Evolutionary conservation across 2,329 filamentous ascomycete genomes (phyloP).

Genomic region (Phyllosticta citriasiana): DNA sequence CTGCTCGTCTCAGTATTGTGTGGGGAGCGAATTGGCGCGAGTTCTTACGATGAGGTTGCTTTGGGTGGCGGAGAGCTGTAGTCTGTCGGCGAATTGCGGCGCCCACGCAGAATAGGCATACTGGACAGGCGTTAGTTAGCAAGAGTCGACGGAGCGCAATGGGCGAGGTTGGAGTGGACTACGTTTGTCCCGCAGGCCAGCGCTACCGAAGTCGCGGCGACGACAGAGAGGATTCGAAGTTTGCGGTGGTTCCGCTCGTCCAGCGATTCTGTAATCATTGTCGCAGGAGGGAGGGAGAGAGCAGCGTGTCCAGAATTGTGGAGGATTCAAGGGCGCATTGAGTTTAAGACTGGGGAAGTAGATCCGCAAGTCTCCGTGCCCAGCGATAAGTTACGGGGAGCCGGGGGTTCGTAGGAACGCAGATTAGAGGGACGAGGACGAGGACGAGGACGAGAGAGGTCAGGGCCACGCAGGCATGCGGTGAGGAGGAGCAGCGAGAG

Average conservation of each 20-base stretch:
- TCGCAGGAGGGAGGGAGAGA: background rate
- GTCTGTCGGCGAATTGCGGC: constrained; percentile 80
- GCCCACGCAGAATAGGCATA: constrained; percentile 99
- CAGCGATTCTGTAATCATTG: constrained; percentile 11
- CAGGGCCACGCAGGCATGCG: background rate
- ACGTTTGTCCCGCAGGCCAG: constrained; percentile 92
- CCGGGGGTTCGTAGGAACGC: background rate
- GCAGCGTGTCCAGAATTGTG: background rate
- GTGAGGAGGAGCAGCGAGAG: background rate
- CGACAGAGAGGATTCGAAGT: constrained; percentile 69
- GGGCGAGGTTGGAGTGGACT: constrained; percentile 21
- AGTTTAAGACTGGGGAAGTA: background rate
- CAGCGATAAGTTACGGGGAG: background rate
- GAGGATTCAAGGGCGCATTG: background rate
- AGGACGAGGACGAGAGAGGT: background rate
- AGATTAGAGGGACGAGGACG: background rate
- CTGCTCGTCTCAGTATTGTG: constrained; percentile 25
- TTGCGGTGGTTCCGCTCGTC: constrained; percentile 44
- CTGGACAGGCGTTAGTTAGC: constrained; percentile 37
- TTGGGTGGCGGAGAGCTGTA: constrained; percentile 83
- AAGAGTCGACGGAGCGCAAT: too few relatives aligned
- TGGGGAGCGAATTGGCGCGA: constrained; percentile 1
- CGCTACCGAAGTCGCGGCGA: constrained; percentile 75
- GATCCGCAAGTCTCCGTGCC: background rate
- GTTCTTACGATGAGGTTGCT: constrained; percentile 73